phyloP scores from a whole-genome alignment of 1,284 basidiomycete species.

The Exobasidium rhododendri region DNA sequence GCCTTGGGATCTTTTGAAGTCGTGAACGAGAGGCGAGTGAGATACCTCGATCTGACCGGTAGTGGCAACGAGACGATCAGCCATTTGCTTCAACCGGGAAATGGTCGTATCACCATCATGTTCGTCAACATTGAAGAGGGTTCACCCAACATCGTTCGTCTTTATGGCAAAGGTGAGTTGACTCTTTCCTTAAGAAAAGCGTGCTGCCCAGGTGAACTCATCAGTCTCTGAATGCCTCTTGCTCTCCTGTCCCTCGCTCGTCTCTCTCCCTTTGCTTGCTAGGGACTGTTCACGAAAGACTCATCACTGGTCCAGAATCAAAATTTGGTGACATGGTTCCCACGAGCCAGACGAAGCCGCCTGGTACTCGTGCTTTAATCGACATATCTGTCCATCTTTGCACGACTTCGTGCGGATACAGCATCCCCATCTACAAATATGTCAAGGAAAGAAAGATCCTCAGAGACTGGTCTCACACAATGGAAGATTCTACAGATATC shows the following conservation, averaged over 20 bases:
- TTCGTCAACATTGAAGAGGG: constrained; percentile 18
- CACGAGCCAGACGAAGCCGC: neutral
- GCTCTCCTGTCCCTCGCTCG: neutral
- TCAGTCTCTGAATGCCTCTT: neutral
- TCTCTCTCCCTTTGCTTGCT: too few species aligned
- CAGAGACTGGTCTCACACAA: constrained; percentile 10
- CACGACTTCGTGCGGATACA: constrained; percentile 15
- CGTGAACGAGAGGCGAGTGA: constrained; percentile 4
- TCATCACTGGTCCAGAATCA: neutral
- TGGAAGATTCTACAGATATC: neutral
- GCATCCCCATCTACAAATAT: constrained; percentile 12
- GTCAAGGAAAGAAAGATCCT: constrained; percentile 6
- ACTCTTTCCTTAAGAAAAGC: neutral
- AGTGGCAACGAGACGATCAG: constrained; percentile 18
- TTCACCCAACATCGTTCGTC: constrained; percentile 17
- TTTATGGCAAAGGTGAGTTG: constrained; percentile 15
- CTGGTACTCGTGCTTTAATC: constrained; percentile 14
- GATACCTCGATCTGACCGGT: constrained; percentile 18
- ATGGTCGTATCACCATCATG: constrained; percentile 17
- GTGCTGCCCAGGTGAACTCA: neutral
- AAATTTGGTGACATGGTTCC: constrained; percentile 2
- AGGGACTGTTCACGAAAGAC: constrained; percentile 12
- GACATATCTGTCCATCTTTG: constrained; percentile 14
- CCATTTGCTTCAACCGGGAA: constrained; percentile 12
- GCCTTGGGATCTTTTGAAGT: constrained; percentile 11